Evolutionary conservation across 768 basidiomycete species (phyloP).

Genomic region (Leccinellum rugosiceps): DNA sequence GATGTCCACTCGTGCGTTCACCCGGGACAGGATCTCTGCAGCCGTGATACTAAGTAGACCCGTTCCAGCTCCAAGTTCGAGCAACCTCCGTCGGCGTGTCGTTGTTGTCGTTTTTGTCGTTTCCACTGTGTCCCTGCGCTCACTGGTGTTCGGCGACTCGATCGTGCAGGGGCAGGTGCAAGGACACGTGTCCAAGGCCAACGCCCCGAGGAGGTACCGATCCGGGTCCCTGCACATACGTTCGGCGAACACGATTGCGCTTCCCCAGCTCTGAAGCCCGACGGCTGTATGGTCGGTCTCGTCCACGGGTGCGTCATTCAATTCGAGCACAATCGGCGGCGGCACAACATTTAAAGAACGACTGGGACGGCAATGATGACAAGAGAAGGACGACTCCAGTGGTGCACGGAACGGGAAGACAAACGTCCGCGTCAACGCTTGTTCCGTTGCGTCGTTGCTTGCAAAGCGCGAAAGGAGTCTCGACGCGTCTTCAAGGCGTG

Average conservation of each 20-base stretch:
- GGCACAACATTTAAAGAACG: not conserved
- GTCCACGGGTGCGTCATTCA: slow-evolving; percentile 68
- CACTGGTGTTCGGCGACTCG: not conserved
- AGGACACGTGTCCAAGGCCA: slow-evolving; percentile 11
- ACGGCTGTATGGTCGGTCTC: slow-evolving; percentile 72
- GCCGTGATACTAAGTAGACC: slow-evolving; percentile 75
- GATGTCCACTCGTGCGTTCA: slow-evolving; percentile 30
- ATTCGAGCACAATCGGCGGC: slow-evolving; percentile 42
- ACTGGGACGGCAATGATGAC: not conserved
- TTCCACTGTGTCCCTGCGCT: not conserved
- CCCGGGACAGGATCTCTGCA: slow-evolving; percentile 43
- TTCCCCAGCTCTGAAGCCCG: slow-evolving; percentile 84
- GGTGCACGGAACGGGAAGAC: slow-evolving; percentile 37
- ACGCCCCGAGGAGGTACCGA: slow-evolving; percentile 35
- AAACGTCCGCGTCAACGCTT: slow-evolving; percentile 50
- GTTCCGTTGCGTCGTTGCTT: slow-evolving; percentile 39
- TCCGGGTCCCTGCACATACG: slow-evolving; percentile 50
- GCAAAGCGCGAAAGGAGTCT: slow-evolving; percentile 53
- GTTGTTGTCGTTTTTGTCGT: not conserved
- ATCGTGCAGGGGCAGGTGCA: not conserved
- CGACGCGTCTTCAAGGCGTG: slow-evolving; percentile 55
- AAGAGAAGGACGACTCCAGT: not conserved
- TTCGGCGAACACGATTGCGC: slow-evolving; percentile 68
- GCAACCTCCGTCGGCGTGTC: slow-evolving; percentile 37
- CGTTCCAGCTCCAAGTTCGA: slow-evolving; percentile 86